Evolutionary conservation across 2,329 filamentous ascomycete species (phyloP), one percentile per base, ranked within the genome.

Genomic region (Camillea tinctor): DNA sequence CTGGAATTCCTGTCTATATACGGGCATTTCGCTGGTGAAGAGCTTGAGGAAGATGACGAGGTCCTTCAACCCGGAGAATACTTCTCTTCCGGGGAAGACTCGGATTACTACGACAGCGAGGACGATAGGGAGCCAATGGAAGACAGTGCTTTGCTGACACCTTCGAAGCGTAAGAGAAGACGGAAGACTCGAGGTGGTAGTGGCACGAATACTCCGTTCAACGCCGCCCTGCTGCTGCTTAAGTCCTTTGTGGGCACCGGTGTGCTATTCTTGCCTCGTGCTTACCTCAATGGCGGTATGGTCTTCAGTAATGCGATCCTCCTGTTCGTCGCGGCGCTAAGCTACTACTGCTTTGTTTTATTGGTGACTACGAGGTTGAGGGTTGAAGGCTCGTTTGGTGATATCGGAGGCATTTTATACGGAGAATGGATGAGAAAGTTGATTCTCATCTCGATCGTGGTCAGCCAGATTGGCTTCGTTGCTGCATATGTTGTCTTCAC

Each of bases 181-280:
- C 88, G 92, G 72, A 94, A 92, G 79, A 81, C 85, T 55, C 88
- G 91, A 50, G 85, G 88, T 56, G 85, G 87, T 22, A 87, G 84
- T 62, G 92, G 93, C 48, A 93, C 88, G 57, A 93, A 92, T 68
- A 90, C 86, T 54, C 88, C 91, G 3, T 88, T 87, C 64, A 91
- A 90, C 63, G 94, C 95, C 9, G 88, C 91, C 11, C 76, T 97
- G 67, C 83, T 99, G 57, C 81, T 99, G 50, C 86, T 99, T 66
- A 99, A 99, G 80, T 98, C 94, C 0, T 99, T 99, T 72, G 95
- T 99, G 53, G 95, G 96, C 20, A 99, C 95, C 0, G 94, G 94
- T 58, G 94, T 98, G 8, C 81, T 98, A 17, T 98, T 98, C 79
- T 80, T 98, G 36, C 94, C 94, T 0, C 88, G 93, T 53, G 94